Conservation (phyloP, 1,284 basidiomycete genomes). For the Marasmius oreades region DNA sequence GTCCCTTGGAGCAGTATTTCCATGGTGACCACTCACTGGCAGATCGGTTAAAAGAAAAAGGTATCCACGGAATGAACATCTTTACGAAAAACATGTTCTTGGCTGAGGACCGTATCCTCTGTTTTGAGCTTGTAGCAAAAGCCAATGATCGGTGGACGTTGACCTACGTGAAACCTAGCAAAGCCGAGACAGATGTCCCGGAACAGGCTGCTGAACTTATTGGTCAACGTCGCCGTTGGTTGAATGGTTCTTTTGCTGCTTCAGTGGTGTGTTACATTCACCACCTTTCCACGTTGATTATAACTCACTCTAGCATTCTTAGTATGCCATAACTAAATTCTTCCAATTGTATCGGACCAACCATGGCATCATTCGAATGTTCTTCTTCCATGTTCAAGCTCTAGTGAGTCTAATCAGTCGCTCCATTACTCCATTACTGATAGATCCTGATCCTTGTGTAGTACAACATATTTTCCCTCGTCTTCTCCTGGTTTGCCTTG, state of each 20-base stretch:
- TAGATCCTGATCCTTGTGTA: conserved; percentile 23
- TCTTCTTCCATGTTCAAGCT: conserved; percentile 94
- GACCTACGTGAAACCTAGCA: conserved; percentile 93
- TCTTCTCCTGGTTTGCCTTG: conserved; percentile 91
- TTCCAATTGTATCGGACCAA: conserved; percentile 85
- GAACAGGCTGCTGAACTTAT: conserved; percentile 90
- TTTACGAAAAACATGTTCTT: conserved; percentile 97
- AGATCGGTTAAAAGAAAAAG: conserved; percentile 89
- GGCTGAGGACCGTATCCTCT: conserved; percentile 94
- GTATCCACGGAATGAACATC: conserved; percentile 97
- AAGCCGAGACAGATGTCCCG: conserved; percentile 94
- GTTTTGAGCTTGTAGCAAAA: conserved; percentile 96
- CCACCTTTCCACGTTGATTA: background rate
- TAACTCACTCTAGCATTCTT: background rate
- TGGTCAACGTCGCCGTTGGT: conserved; percentile 92
- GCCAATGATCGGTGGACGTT: conserved; percentile 84
- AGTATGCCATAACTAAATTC: conserved; percentile 95
- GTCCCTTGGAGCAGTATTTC: conserved; percentile 96
- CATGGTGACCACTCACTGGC: conserved; percentile 96
- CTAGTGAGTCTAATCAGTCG: conserved; percentile 48
- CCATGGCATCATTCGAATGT: conserved; percentile 84
- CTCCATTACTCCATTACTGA: background rate
- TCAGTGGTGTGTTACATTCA: conserved; percentile 65
- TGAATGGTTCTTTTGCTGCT: conserved; percentile 97
- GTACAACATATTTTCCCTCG: conserved; percentile 77